Evolutionary conservation across 2,329 filamentous ascomycete species (phyloP), one percentile per base, ranked within the genome.

Genomic region (Fusarium concolor): DNA sequence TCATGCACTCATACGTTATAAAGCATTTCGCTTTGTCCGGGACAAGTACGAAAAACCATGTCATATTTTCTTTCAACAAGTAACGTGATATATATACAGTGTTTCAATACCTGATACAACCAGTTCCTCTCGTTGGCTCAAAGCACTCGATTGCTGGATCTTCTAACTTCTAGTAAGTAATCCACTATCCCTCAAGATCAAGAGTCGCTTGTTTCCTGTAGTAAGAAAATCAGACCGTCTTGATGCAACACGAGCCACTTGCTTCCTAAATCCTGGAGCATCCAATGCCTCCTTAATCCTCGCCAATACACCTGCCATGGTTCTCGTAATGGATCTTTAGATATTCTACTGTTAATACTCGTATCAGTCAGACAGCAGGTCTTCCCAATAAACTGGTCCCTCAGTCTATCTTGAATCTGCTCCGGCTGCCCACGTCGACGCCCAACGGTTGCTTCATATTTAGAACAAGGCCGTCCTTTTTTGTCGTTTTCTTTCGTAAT

Each of bases 91-190:
- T 50, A 46, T 56, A 58, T 63, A 67, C 57, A 63, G 41, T 44
- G 37, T 29, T 45, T 58, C 41, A 28, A 37, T 54, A 50, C 41
- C 52, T n/a, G 17, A 41, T 39, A 35, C 43, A 18, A 50, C 38
- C 28, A 24, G 41, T 41, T 47, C 39, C 41, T 65, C 42, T 45
- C 31, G 54, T 52, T 45, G 63, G 56, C 52, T 69, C 43, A 41
- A 63, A 59, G 53, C 64, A 49, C 54, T 67, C 45, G 47, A 47
- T 55, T 56, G 52, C 39, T 64, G 54, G 57, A 63, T 58, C 65
- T 56, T 70, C 63, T 70, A 68, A 57, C 66, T 60, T 73, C 71
- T 73, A 73, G 62, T 64, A 63, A 73, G 60, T 59, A 57, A 35
- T 31, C 37, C 43, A 42, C 53, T 41, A 46, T 63, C 51, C 61